Evolutionary conservation across 2,329 filamentous ascomycete species (phyloP).

Genomic region (Monosporascus sp.): DNA sequence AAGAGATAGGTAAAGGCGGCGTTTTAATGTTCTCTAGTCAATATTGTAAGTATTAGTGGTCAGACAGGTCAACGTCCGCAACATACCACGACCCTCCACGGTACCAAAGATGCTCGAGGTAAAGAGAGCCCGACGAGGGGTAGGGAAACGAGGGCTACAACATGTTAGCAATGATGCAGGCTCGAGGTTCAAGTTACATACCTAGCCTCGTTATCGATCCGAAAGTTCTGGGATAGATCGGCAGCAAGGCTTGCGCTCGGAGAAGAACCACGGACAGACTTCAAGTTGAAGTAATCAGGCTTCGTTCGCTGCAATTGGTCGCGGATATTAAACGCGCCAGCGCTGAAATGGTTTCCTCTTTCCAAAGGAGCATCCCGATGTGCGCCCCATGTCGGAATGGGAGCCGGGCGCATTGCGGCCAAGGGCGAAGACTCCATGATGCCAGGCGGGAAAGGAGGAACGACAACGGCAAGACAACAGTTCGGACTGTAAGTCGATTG

Average conservation of each 20-base stretch:
- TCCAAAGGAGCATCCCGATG: slow-evolving; percentile 42
- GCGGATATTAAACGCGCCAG: slow-evolving; percentile 71
- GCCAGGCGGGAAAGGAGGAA: slow-evolving; percentile 3
- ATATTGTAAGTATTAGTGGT: slow-evolving; percentile 13
- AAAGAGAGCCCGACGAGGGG: slow-evolving; percentile 80
- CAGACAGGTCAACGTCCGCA: slow-evolving; percentile 1
- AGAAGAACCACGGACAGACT: slow-evolving; percentile 76
- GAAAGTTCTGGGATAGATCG: slow-evolving; percentile 94
- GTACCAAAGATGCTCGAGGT: slow-evolving; percentile 63
- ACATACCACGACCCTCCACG: slow-evolving; percentile 55
- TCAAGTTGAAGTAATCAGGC: slow-evolving; percentile 77
- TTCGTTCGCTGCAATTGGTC: slow-evolving; percentile 59
- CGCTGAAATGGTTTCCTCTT: slow-evolving; percentile 48
- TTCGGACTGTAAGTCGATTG: slow-evolving; percentile 1
- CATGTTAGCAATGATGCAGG: slow-evolving; percentile 8
- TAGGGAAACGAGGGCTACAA: slow-evolving; percentile 71
- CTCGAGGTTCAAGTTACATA: slow-evolving; percentile 38
- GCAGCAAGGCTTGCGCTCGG: slow-evolving; percentile 86
- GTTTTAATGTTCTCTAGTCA: slow-evolving; percentile 69
- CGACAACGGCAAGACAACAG: too few relatives aligned
- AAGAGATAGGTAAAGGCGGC: slow-evolving; percentile 71
- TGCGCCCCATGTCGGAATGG: slow-evolving; percentile 57
- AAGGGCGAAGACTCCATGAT: slow-evolving; percentile 92
- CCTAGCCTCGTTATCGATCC: slow-evolving; percentile 81
- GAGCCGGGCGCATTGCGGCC: slow-evolving; percentile 82